phyloP scores from a whole-genome alignment of 2,329 filamentous ascomycete genomes.

The Triangularia verruculosa region DNA sequence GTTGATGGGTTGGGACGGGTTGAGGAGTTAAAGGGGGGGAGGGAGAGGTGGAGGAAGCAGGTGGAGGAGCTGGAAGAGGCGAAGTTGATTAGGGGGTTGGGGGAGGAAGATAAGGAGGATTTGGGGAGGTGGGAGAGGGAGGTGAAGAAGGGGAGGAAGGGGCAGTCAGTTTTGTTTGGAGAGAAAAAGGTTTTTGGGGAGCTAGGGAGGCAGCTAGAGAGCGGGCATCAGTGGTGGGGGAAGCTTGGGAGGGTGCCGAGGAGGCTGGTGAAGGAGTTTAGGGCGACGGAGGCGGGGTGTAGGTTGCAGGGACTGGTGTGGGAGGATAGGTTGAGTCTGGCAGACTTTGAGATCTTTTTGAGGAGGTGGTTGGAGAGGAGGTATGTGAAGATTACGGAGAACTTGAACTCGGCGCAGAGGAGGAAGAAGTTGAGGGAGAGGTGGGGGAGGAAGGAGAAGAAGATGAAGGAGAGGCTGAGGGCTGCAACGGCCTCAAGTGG shows the following conservation, averaged over 20 bases:
- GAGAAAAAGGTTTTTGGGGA: background rate
- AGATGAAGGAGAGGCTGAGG: background rate
- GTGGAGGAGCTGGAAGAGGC: background rate
- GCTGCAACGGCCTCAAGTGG: no score
- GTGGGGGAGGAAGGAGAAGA: background rate
- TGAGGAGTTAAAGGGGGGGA: background rate
- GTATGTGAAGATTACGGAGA: background rate
- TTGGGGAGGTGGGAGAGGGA: background rate
- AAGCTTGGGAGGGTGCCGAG: background rate
- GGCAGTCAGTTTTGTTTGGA: background rate
- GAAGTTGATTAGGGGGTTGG: background rate
- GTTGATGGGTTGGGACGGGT: background rate
- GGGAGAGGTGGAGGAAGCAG: background rate
- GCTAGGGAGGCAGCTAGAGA: background rate
- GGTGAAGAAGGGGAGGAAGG: background rate
- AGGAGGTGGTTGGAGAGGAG: slow-evolving; percentile 1
- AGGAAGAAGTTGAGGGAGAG: background rate
- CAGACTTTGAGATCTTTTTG: background rate
- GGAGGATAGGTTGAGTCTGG: background rate
- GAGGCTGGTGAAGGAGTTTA: background rate
- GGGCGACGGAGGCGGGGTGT: slow-evolving; percentile 1
- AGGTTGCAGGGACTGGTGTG: background rate
- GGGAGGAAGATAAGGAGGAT: background rate
- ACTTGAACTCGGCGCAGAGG: background rate
- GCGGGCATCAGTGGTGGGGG: background rate